Percentiles rank a stretch among this genome's conserved stretches.
These are phyloP conservation scores for Verticillium longisporum DNA, from an alignment of 2,329 filamentous ascomycete species.

Conservation along the genomic window DNA sequence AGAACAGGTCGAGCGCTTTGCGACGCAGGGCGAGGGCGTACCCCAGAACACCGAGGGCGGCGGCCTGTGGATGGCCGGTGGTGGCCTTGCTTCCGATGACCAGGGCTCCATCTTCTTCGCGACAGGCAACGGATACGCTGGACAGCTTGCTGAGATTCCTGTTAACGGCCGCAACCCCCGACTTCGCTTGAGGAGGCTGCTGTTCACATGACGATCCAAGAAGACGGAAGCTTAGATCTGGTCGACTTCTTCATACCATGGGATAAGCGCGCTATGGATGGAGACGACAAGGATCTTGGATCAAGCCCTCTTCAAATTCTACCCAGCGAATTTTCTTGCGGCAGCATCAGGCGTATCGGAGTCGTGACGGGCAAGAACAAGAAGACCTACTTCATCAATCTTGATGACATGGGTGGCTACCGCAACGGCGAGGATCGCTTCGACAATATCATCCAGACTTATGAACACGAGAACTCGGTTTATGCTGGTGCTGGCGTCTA, in stretches of 20 bases:
- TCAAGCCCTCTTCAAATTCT: conserved; percentile 35
- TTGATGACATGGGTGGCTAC: conserved; percentile 33
- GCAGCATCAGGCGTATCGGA: conserved; percentile 36
- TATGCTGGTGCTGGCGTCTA: conserved; percentile 41
- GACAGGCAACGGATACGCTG: conserved; percentile 33
- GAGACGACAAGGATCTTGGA: conserved; percentile 43
- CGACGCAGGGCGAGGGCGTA: conserved; percentile 33
- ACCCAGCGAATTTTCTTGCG: conserved; percentile 34
- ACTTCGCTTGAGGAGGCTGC: conserved; percentile 37
- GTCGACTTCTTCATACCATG: conserved; percentile 49
- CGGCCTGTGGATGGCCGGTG: conserved; percentile 35
- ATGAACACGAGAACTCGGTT: conserved; percentile 35
- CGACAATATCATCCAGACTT: conserved; percentile 37
- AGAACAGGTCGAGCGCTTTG: conserved; percentile 28
- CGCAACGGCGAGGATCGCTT: conserved; percentile 25
- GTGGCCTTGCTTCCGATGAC: conserved; percentile 30
- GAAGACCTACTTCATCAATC: conserved; percentile 37
- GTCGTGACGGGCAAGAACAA: conserved; percentile 44
- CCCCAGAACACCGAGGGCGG: conserved; percentile 27
- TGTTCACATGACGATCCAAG: conserved; percentile 33
- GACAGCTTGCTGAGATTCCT: conserved; percentile 27
- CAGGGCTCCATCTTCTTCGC: conserved; percentile 30
- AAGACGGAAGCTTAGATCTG: conserved; percentile 33
- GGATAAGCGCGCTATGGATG: conserved; percentile 42
- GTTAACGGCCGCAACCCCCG: conserved; percentile 28